These are phyloP conservation scores for Melaleuca alternifolia DNA, from an alignment of 345 rosid species.

Conservation along the genomic window DNA sequence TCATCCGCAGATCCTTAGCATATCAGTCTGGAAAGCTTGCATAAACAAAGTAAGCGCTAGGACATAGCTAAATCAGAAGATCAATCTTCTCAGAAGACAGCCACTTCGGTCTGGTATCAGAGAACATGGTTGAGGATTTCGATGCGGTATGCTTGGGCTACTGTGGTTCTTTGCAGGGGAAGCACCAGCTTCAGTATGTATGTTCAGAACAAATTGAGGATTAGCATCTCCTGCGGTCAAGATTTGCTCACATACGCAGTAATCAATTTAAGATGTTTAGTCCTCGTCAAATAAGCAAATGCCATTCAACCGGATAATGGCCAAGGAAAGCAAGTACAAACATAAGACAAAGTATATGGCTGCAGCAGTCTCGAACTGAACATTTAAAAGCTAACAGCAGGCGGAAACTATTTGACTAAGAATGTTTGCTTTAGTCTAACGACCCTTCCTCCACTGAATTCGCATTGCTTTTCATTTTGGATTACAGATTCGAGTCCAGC, in stretches of 20 bases:
- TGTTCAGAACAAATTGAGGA: neutral
- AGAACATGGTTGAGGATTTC: slow-evolving; percentile 38
- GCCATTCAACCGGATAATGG: neutral
- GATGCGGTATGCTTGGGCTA: slow-evolving; percentile 35
- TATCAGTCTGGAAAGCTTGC: slow-evolving; percentile 48
- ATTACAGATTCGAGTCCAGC: neutral
- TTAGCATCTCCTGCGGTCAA: neutral
- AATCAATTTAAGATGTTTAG: neutral
- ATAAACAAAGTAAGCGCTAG: slow-evolving; percentile 59
- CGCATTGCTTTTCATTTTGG: neutral
- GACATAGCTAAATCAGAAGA: slow-evolving; percentile 58
- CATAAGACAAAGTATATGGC: neutral
- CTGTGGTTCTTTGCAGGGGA: slow-evolving; percentile 48
- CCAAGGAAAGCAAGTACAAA: neutral
- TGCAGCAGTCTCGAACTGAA: neutral
- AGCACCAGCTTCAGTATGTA: slow-evolving; percentile 28
- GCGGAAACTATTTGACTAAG: neutral
- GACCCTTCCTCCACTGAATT: neutral
- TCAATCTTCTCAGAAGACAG: slow-evolving; percentile 33
- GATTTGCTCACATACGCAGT: neutral
- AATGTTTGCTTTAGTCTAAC: neutral
- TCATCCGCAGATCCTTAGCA: slow-evolving; percentile 57
- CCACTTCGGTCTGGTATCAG: slow-evolving; percentile 19
- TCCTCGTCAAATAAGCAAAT: neutral
- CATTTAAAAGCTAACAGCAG: neutral